These are phyloP conservation scores for Ophiobolus disseminans DNA, from an alignment of 2,329 filamentous ascomycete species.

Conservation along the genomic window DNA sequence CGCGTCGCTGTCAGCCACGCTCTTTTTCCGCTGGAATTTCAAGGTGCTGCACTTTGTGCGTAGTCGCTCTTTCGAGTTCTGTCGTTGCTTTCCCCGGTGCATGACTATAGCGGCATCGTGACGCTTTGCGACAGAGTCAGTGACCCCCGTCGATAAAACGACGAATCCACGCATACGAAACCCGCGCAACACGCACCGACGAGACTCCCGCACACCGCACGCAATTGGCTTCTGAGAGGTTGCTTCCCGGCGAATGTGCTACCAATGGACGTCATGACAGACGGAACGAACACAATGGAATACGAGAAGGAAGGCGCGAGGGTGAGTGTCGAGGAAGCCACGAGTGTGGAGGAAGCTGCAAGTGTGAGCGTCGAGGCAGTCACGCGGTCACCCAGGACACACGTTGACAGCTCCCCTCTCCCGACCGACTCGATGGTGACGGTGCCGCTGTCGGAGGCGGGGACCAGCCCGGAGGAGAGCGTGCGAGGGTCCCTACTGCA, in stretches of 20 bases:
- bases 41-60: conserved; percentile 8
- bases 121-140: conserved; percentile 10
- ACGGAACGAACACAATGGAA: conserved; percentile 30
- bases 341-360: no score
- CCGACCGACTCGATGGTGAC: conserved; percentile 77
- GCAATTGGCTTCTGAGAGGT: neutral
- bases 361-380: conserved; percentile 18
- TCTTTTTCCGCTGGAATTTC: conserved; percentile 6
- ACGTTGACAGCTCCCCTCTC: conserved; percentile 40
- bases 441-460: conserved; percentile 73
- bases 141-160: conserved; percentile 7
- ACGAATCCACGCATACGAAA: conserved; percentile 29
- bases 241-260: conserved; percentile 21
- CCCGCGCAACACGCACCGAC: conserved; percentile 27
- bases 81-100: neutral
- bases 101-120: neutral
- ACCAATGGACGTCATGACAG: conserved; percentile 19
- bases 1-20: conserved; percentile 3
- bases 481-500: conserved; percentile 18
- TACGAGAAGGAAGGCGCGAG: conserved; percentile 16
- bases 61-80: conserved; percentile 4
- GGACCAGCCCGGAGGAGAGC: conserved; percentile 42
- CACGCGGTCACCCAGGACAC: conserved; percentile 33
- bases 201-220: conserved; percentile 1
- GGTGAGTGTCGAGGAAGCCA: neutral